A percentile compares a stretch with the other conserved stretches of the same genome.
phyloP scores from a whole-genome alignment of 2,329 filamentous ascomycete species.

The Chaetomium olivaceum region DNA sequence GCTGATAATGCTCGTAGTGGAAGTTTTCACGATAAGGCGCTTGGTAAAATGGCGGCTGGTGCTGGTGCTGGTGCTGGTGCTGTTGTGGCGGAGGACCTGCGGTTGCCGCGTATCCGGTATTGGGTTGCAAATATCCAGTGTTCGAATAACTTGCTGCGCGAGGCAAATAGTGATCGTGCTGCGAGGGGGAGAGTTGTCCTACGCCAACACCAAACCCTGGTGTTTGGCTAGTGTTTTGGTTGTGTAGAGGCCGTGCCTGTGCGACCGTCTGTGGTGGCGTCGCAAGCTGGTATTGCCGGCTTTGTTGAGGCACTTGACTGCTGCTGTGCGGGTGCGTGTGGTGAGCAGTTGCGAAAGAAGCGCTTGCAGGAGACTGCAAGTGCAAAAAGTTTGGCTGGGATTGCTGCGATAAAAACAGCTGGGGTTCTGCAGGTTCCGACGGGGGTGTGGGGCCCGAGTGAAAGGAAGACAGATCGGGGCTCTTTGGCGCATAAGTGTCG shows the following conservation, averaged over 20 bases:
- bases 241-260: constrained; percentile 14
- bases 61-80: constrained; percentile 11
- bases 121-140: constrained; percentile 18
- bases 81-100: constrained; percentile 17
- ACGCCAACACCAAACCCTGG: constrained; percentile 9
- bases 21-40: constrained; percentile 12
- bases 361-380: constrained; percentile 27
- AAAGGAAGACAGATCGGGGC: constrained; percentile 60
- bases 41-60: constrained; percentile 14
- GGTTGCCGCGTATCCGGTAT: constrained; percentile 22
- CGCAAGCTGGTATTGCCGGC: constrained; percentile 31
- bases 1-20: constrained; percentile 18
- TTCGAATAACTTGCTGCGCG: constrained; percentile 14
- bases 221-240: constrained; percentile 11
- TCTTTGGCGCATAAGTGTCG: constrained; percentile 57
- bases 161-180: constrained; percentile 23
- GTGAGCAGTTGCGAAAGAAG: constrained; percentile 24
- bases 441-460: constrained; percentile 43
- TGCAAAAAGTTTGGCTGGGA: constrained; percentile 33
- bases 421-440: constrained; percentile 34
- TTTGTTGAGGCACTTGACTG: constrained; percentile 30
- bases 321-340: constrained; percentile 24
- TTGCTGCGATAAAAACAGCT: constrained; percentile 40
- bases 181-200: constrained; percentile 18
- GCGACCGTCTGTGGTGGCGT: constrained; percentile 27